phyloP scores from a whole-genome alignment of 1,284 basidiomycete species.

The Sanghuangporus sanghuang region DNA sequence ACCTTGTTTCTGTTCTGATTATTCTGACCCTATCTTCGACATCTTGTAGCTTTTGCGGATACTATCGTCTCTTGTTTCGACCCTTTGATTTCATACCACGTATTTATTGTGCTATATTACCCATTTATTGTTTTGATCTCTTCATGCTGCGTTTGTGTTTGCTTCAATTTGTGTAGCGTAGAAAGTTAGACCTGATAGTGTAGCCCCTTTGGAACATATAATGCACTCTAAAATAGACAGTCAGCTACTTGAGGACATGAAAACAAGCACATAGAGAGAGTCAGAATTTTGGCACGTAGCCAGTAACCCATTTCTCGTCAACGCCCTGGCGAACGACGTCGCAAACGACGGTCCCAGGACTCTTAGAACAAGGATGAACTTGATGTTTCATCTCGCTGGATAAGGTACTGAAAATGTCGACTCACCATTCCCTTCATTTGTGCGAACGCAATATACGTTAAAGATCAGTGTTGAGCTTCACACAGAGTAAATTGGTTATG shows the following conservation, averaged over 20 bases:
- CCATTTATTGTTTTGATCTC: background rate
- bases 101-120: background rate
- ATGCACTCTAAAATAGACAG: background rate
- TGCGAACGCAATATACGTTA: background rate
- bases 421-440: background rate
- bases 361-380: slow-evolving; percentile 22
- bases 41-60: background rate
- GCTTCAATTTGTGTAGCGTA: background rate
- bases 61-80: background rate
- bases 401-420: background rate
- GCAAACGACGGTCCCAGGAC: slow-evolving; percentile 2
- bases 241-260: background rate
- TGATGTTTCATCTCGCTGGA: slow-evolving; percentile 15
- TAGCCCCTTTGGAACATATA: too few relatives aligned
- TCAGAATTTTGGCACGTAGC: slow-evolving; percentile 4
- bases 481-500: background rate
- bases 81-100: background rate
- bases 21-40: background rate
- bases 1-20: background rate
- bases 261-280: background rate
- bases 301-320: slow-evolving; percentile 17
- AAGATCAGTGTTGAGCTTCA: background rate
- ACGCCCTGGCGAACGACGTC: slow-evolving; percentile 10
- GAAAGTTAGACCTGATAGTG: background rate
- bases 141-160: background rate